Conservation (phyloP, 2,329 filamentous ascomycete genomes). For the Alternaria infectoria region DNA sequence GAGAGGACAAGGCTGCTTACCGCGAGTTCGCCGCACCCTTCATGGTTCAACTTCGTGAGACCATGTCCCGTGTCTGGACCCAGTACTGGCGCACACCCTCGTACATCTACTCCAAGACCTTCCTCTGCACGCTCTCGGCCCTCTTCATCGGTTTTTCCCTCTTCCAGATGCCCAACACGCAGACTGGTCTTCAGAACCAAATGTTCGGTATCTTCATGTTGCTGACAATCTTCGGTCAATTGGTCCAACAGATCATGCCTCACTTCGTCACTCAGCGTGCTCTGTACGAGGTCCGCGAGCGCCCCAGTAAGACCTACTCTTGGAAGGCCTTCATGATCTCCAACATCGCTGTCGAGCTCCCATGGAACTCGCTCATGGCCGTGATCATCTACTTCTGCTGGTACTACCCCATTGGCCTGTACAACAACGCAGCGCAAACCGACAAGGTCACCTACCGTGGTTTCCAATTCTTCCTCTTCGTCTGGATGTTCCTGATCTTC, state of each 20-base stretch:
- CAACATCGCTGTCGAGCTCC: conserved; percentile 83
- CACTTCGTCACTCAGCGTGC: conserved; percentile 83
- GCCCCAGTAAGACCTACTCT: conserved; percentile 81
- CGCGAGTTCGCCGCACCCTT: conserved; percentile 85
- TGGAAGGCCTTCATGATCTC: conserved; percentile 87
- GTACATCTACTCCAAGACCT: conserved; percentile 85
- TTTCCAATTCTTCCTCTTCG: conserved; percentile 78
- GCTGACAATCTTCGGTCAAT: conserved; percentile 77
- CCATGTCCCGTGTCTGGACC: conserved; percentile 78
- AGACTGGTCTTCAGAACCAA: conserved; percentile 83
- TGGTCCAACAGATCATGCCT: conserved; percentile 83
- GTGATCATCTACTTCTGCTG: conserved; percentile 80
- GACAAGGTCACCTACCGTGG: conserved; percentile 71
- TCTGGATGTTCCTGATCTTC: conserved; percentile 78
- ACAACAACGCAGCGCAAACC: conserved; percentile 69
- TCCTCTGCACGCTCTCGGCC: conserved; percentile 68
- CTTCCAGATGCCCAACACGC: conserved; percentile 71
- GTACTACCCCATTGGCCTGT: conserved; percentile 86
- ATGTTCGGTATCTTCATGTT: conserved; percentile 88
- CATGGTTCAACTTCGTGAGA: conserved; percentile 68
- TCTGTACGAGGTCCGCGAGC: conserved; percentile 83
- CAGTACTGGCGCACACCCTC: conserved; percentile 91
- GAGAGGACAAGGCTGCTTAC: conserved; percentile 62
- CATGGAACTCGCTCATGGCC: conserved; percentile 80
- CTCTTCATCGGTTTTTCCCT: conserved; percentile 87